phyloP scores from a whole-genome alignment of 2,329 filamentous ascomycete genomes.

The Penicillium fuscoglaucum region DNA sequence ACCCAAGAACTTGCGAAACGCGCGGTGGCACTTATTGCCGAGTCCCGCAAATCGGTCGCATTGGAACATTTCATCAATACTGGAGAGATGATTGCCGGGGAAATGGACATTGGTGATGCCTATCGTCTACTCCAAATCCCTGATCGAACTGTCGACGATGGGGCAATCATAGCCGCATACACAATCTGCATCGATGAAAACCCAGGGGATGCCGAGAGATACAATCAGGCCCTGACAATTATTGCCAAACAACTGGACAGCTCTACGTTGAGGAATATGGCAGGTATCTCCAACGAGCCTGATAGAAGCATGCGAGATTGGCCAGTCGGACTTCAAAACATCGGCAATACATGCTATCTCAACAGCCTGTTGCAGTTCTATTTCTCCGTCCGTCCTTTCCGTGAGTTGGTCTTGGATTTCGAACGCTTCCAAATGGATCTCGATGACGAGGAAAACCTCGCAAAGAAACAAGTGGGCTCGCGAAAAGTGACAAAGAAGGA shows the following conservation, averaged over 20 bases:
- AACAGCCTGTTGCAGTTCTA: slow-evolving; percentile 96
- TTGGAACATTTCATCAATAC: slow-evolving; percentile 56
- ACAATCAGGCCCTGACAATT: slow-evolving; percentile 50
- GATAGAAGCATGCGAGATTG: slow-evolving; percentile 52
- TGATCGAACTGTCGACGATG: slow-evolving; percentile 54
- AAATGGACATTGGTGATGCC: slow-evolving; percentile 59
- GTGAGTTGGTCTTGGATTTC: slow-evolving; percentile 76
- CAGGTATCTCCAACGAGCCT: slow-evolving; percentile 32
- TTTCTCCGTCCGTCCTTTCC: slow-evolving; percentile 80
- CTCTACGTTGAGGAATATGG: slow-evolving; percentile 35
- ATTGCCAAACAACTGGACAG: slow-evolving; percentile 49
- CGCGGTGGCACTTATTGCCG: slow-evolving; percentile 61
- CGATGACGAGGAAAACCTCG: slow-evolving; percentile 59
- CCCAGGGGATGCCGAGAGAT: slow-evolving; percentile 47
- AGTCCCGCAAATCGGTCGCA: slow-evolving; percentile 56
- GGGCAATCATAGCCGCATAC: slow-evolving; percentile 52
- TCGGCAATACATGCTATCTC: slow-evolving; percentile 96
- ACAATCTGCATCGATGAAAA: slow-evolving; percentile 49
- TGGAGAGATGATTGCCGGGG: slow-evolving; percentile 49
- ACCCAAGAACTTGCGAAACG: slow-evolving; percentile 54
- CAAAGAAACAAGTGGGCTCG: slow-evolving; percentile 72
- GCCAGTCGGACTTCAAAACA: slow-evolving; percentile 86
- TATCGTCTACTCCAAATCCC: slow-evolving; percentile 54
- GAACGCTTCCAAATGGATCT: slow-evolving; percentile 69
- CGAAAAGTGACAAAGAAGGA: slow-evolving; percentile 62